Base-by-base conservation (phyloP, 306 rosid species). In the Castanopsis chinensis region DNA sequence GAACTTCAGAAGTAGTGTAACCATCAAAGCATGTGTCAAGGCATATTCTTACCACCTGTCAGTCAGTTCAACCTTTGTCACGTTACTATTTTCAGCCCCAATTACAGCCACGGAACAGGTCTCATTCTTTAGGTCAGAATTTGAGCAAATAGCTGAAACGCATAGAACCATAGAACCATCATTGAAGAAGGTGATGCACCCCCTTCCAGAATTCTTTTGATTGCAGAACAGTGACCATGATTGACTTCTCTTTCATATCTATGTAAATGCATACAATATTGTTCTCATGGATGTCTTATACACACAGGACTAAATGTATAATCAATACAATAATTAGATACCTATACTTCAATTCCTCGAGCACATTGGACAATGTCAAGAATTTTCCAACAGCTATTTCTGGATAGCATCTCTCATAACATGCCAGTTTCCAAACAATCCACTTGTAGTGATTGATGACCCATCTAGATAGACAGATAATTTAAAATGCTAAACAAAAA, bases 221-320 rank as follows among this genome's bases (percentile, higher is more conserved):
- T 86, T 52, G 93, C 89, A 76, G 99, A 94, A 33, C 91, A 92
- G 81, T 94, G 97, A 56, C 95, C 97, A 61, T 86, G 91, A 81
- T 90, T 92, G 56, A 91, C 97, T 90, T 94, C 99, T 86, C 93
- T 87, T 84, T 94, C 97, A 79, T 94, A 94, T 83, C 99, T 94
- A 79, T 58, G 72, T 76, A 71, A 53, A 41, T 45, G 78, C 63
- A 73, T 54, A 45, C 67, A 54, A 21, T 51, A 37, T 70, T 76
- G 73, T 69, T 57, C 21, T 78, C 68, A 75, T 49, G 4, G 35
- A 52, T 76, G 69, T 55, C 78, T 61, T 9, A 78, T 73, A 72
- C 72, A 81, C 71, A 58, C 30, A 78, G 73, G 5, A 78, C 67
- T 78, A 58, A 83, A 73, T 19, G 77, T 65, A 79, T 3, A 17